A percentile compares a stretch with the other conserved stretches of the same genome.
Evolutionary conservation across 106 monocot genomes (phyloP).

Genomic region (Acorus calamus): DNA sequence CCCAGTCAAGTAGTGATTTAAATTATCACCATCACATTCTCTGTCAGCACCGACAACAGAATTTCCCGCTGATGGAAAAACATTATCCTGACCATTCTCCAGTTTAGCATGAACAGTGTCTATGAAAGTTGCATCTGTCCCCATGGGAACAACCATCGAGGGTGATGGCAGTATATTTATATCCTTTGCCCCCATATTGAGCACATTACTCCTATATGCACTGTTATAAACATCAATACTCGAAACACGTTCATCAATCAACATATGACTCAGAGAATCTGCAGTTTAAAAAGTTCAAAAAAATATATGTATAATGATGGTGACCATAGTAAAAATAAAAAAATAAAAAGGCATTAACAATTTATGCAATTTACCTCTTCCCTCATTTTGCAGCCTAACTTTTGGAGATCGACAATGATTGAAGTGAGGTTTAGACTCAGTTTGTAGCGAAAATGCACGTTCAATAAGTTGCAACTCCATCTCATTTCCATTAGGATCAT

Average conservation of each 20-base stretch:
- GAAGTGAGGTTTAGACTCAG: constrained; percentile 1
- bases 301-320: not conserved
- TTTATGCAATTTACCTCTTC: constrained; percentile 3
- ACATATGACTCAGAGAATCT: constrained; percentile 6
- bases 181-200: not conserved
- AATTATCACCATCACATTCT: not conserved
- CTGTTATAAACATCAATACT: not conserved
- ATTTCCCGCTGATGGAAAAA: constrained; percentile 1
- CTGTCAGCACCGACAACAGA: not conserved
- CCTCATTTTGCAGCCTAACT: constrained; percentile 11
- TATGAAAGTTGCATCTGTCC: not conserved
- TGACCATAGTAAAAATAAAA: not conserved
- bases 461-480: constrained; percentile 2
- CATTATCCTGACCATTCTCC: constrained; percentile 3
- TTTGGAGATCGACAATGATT: constrained; percentile 5
- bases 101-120: constrained; percentile 1
- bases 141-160: constrained; percentile 1
- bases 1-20: not conserved
- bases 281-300: not conserved
- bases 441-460: constrained; percentile 8
- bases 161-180: not conserved
- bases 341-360: not conserved
- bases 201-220: constrained; percentile 1
- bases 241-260: not conserved
- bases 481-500: constrained; percentile 2